Evolutionary conservation across 208 protist genomes (phyloP).

Genomic region (Strigomonas galati): DNA sequence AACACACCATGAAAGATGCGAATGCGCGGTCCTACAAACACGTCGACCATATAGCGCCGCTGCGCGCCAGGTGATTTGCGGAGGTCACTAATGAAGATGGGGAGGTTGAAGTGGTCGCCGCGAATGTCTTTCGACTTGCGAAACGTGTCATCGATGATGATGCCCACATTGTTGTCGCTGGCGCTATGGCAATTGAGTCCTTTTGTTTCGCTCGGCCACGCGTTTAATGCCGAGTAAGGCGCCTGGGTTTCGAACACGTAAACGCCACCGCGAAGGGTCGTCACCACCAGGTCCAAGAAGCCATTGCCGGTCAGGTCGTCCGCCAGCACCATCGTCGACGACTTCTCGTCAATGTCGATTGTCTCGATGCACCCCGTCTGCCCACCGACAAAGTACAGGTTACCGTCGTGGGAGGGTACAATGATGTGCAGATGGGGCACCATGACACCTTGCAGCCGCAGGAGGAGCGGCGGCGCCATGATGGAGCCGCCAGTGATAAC

Average conservation of each 20-base stretch:
- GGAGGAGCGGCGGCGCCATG: constrained; percentile 55
- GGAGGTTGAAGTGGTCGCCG: constrained; percentile 62
- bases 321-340: constrained; percentile 84
- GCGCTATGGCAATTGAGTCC: constrained; percentile 77
- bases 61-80: constrained; percentile 12
- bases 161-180: constrained; percentile 64
- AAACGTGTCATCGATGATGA: constrained; percentile 58
- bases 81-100: constrained; percentile 68
- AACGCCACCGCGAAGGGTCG: constrained; percentile 84
- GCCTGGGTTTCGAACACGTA: constrained; percentile 76
- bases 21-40: constrained; percentile 63
- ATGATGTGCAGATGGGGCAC: constrained; percentile 68
- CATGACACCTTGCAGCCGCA: constrained; percentile 50
- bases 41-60: constrained; percentile 50
- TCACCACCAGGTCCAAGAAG: constrained; percentile 86
- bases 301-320: constrained; percentile 91
- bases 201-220: constrained; percentile 69
- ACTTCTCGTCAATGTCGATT: constrained; percentile 90
- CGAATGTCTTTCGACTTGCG: constrained; percentile 57
- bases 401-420: constrained; percentile 83
- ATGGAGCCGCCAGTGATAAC: constrained; percentile 75
- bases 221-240: constrained; percentile 73
- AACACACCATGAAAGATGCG: constrained; percentile 48
- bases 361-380: constrained; percentile 73
- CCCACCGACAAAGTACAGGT: constrained; percentile 84